Base-by-base conservation (phyloP, 352 stramenopile species). In the Thraustochytrium striatum region DNA sequence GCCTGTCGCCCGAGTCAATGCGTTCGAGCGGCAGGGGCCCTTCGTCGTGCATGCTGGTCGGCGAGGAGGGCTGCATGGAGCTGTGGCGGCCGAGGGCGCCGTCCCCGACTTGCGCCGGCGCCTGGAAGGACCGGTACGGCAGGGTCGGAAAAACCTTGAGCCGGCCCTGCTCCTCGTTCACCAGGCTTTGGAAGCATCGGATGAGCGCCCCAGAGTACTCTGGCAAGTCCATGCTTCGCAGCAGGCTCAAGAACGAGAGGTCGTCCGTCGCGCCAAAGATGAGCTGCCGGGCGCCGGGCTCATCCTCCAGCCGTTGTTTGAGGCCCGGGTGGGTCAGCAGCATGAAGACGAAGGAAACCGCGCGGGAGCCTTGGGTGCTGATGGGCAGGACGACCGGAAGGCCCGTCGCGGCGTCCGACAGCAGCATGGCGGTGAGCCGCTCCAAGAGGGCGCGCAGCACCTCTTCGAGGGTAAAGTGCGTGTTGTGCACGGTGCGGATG, bases 61-160 rank as follows among this genome's bases (percentile, higher is more conserved):
- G 47, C 16, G 47, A 55, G 25, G 38, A 19, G 9, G 65, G 65
- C 43, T 75, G 41, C 13, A 41, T 28, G 0, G 65, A 75, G 36
- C 52, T 75, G 16, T 70, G 65, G 3, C 65, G 32, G 2, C 11
- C 39, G 30, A 75, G 61, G n/a, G 65, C 30, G 65, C 32, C 21
- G 7, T 75, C 2, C 41, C 52, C 50, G 32, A 43, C 13, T 9
- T 8, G 8, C 19, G 8, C 44, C 52, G 65, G n/a, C 44, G 30
- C 8, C 41, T 75, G 65, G 65, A 75, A 75, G 9, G 65, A 75
- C 19, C 65, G 65, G 36, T 75, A 75, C 5, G 65, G 65, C 9
- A 75, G 65, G 41, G 68, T 21, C 16, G 65, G 65, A 3, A 75
- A 30, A 25, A 68, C 8, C 0, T 38, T 30, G 5, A 75, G 25